A percentile compares a stretch with the other conserved stretches of the same genome.
Conservation (phyloP, 768 basidiomycete species). For the Podaxis sp. region DNA sequence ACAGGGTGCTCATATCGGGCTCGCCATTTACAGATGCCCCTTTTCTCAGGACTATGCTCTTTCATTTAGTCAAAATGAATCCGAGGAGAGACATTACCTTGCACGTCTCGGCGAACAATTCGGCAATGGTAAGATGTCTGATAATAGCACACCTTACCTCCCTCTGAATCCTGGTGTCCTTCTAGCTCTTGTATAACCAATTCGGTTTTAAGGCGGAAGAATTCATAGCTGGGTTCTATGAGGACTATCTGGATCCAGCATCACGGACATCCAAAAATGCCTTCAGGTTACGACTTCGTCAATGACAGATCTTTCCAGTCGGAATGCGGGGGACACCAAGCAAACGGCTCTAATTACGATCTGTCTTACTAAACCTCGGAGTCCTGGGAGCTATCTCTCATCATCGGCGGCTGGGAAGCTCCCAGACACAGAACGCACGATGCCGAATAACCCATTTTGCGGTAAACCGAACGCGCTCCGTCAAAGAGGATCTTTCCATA, state of each 20-base stretch:
- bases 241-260: conserved; percentile 68
- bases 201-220: conserved; percentile 90
- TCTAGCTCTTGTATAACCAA: conserved; percentile 75
- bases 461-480: conserved; percentile 3
- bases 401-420: conserved; percentile 8
- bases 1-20: conserved; percentile 4
- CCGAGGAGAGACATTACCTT: conserved; percentile 77
- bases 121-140: conserved; percentile 62
- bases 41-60: conserved; percentile 65
- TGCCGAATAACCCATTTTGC: conserved; percentile 3
- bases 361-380: conserved; percentile 2
- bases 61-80: conserved; percentile 70
- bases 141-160: background rate
- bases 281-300: conserved; percentile 72
- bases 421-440: conserved; percentile 2
- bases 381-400: conserved; percentile 5
- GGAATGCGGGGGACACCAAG: background rate
- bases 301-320: conserved; percentile 24
- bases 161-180: conserved; percentile 1
- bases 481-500: background rate
- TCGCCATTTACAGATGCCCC: conserved; percentile 14
- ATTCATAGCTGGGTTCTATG: conserved; percentile 80
- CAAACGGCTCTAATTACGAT: background rate
- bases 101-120: conserved; percentile 79
- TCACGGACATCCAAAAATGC: conserved; percentile 81